Evolutionary conservation across 257 asterid species (phyloP).

Genomic region (Solanum lycopersicoides): DNA sequence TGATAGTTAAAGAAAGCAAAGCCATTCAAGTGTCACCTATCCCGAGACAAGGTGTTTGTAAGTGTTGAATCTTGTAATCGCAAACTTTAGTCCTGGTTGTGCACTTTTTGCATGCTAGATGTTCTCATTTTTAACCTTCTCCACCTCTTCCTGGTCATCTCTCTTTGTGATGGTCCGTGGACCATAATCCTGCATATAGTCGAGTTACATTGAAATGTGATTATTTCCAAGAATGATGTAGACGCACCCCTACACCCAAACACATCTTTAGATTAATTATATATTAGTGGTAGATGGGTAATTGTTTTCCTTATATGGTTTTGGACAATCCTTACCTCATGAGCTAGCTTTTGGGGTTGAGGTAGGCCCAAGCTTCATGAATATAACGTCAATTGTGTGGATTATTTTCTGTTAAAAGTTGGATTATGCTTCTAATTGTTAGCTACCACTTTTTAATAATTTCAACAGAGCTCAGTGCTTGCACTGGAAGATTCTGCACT

Average conservation of each 20-base stretch:
- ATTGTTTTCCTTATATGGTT: background rate
- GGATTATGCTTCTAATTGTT: background rate
- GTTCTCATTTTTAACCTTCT: background rate
- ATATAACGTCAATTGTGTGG: background rate
- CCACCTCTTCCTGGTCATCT: background rate
- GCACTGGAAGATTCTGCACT: conserved; percentile 83
- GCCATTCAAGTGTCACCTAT: background rate
- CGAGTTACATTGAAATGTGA: background rate
- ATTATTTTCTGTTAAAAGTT: background rate
- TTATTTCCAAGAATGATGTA: background rate
- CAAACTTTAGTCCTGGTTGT: background rate
- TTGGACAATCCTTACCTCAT: background rate
- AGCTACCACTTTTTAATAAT: background rate
- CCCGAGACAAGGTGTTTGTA: background rate
- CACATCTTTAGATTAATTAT: background rate
- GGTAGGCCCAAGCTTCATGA: background rate
- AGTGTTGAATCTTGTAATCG: background rate
- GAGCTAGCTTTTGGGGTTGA: background rate
- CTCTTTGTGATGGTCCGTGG: background rate
- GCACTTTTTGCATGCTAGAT: background rate
- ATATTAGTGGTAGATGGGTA: background rate
- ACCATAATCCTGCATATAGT: background rate
- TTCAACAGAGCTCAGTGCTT: conserved; percentile 67
- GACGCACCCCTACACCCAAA: background rate
- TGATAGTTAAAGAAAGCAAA: background rate